Percentiles rank a stretch among this genome's conserved stretches.
Evolutionary conservation across 1,284 basidiomycete species (phyloP).

Genomic region (Boletellus sp.): DNA sequence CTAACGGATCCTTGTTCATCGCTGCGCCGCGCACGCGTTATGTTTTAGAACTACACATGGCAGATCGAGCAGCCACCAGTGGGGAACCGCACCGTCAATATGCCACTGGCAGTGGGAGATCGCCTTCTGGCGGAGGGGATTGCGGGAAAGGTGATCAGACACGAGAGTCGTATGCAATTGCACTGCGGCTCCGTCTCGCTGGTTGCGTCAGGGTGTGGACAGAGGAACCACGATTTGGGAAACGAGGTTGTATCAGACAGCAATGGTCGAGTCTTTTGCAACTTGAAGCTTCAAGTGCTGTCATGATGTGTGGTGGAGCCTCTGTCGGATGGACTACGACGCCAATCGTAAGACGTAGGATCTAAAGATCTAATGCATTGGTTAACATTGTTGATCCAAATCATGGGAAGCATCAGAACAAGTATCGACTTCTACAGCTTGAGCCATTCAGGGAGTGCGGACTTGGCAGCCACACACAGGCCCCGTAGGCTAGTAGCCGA

Average conservation of each 20-base stretch:
- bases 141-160: slow-evolving; percentile 27
- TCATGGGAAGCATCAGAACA: background rate
- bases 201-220: slow-evolving; percentile 26
- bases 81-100: slow-evolving; percentile 32
- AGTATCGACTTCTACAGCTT: background rate
- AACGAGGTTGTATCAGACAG: too few relatives aligned
- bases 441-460: too few relatives aligned
- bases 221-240: slow-evolving; percentile 4
- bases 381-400: background rate
- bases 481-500: too few relatives aligned
- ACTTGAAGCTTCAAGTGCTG: too few relatives aligned
- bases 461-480: too few relatives aligned
- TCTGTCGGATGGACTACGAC: too few relatives aligned
- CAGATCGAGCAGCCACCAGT: slow-evolving; percentile 33
- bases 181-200: slow-evolving; percentile 9
- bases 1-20: slow-evolving; percentile 31
- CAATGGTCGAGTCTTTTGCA: too few relatives aligned
- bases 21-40: slow-evolving; percentile 32
- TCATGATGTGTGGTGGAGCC: too few relatives aligned
- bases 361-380: background rate
- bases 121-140: slow-evolving; percentile 33
- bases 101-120: slow-evolving; percentile 25
- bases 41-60: slow-evolving; percentile 31
- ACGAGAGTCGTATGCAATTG: slow-evolving; percentile 23
- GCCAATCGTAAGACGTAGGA: slow-evolving; percentile 19